These are phyloP conservation scores for Bauhinia variegata DNA, from an alignment of 306 rosid genomes.

Conservation along the genomic window DNA sequence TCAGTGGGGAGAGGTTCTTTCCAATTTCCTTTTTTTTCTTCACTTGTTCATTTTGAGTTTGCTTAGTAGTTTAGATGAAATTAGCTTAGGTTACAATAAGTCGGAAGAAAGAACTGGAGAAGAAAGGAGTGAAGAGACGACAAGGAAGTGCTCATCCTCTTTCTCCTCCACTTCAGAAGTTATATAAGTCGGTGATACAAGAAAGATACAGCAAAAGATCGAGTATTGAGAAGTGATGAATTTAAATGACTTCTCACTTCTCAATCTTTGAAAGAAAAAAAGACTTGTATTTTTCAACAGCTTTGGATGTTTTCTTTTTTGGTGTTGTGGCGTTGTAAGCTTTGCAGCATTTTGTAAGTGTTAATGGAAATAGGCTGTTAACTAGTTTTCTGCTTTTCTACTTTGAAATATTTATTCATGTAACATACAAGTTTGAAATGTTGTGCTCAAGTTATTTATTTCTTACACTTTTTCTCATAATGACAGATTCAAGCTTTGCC, in stretches of 20 bases:
- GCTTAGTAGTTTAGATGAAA: constrained; percentile 52
- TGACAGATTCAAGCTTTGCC: no score
- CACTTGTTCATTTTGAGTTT: constrained; percentile 59
- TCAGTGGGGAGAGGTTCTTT: constrained; percentile 53
- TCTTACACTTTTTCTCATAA: no score
- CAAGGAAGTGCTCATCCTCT: constrained; percentile 95
- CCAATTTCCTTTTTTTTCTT: constrained; percentile 33
- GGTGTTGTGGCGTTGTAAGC: constrained; percentile 67
- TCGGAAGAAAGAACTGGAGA: constrained; percentile 60
- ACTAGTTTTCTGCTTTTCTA: constrained; percentile 33
- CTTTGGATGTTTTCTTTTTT: constrained; percentile 48
- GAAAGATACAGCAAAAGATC: constrained; percentile 47
- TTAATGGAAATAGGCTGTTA: constrained; percentile 50
- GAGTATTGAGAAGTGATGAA: constrained; percentile 42
- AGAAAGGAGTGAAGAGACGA: constrained; percentile 97
- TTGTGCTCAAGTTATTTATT: neutral
- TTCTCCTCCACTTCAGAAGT: constrained; percentile 78
- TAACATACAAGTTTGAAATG: neutral
- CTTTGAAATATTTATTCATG: neutral
- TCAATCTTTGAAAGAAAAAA: constrained; percentile 46
- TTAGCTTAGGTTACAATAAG: constrained; percentile 58
- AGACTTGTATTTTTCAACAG: constrained; percentile 39
- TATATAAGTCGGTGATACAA: constrained; percentile 52
- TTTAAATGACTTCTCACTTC: constrained; percentile 46
- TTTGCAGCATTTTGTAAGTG: constrained; percentile 57